Evolutionary conservation across 2,329 filamentous ascomycete species (phyloP).

Genomic region (Xylariales sp.): DNA sequence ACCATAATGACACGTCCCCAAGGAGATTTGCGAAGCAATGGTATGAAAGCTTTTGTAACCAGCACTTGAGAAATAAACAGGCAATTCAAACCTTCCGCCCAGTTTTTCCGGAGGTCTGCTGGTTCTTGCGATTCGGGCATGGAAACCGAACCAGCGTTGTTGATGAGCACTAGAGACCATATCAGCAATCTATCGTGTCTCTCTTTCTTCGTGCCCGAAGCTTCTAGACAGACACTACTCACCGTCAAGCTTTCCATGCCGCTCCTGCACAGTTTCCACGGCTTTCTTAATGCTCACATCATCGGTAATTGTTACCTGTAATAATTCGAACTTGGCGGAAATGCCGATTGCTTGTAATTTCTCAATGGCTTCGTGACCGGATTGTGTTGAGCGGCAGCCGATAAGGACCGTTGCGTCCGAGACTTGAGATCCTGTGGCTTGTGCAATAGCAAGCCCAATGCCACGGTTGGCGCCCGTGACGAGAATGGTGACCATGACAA

Average conservation of each 20-base stretch:
- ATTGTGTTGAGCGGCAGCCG: conserved; percentile 6
- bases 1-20: conserved; percentile 9
- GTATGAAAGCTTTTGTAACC: conserved; percentile 8
- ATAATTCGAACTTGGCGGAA: conserved; percentile 8
- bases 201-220: too few relatives aligned
- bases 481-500: neutral
- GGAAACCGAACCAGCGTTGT: conserved; percentile 6
- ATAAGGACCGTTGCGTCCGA: conserved; percentile 7
- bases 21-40: conserved; percentile 9
- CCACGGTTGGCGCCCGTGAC: conserved; percentile 9
- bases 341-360: conserved; percentile 8
- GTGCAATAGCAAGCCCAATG: conserved; percentile 10
- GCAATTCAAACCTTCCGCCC: conserved; percentile 8
- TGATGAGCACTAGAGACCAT: conserved; percentile 6
- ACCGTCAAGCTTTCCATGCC: conserved; percentile 10
- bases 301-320: conserved; percentile 10
- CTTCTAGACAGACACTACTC: neutral
- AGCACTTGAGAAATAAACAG: conserved; percentile 9
- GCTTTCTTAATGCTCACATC: conserved; percentile 10
- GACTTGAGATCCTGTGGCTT: conserved; percentile 7
- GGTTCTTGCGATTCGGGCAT: conserved; percentile 9
- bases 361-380: conserved; percentile 8
- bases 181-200: too few relatives aligned
- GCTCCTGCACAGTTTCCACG: conserved; percentile 8
- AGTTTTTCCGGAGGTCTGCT: conserved; percentile 8